phyloP scores from a whole-genome alignment of 2,329 filamentous ascomycete genomes.

The Fusarium annulatum region DNA sequence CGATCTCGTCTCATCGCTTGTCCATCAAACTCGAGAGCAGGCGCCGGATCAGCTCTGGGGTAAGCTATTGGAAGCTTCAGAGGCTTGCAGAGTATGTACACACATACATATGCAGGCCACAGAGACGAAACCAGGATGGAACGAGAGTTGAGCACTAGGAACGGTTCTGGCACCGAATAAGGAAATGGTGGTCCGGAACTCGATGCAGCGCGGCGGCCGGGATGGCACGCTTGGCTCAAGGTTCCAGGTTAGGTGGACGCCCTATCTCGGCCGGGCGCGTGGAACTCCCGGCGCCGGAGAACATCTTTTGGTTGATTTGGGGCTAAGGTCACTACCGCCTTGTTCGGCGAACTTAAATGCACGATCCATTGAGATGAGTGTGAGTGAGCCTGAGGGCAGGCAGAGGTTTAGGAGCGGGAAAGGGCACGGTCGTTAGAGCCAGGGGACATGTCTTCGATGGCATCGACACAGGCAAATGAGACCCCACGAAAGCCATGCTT shows the following conservation, averaged over 20 bases:
- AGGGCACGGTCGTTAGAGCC: slow-evolving; percentile 18
- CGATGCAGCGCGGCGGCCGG: slow-evolving; percentile 38
- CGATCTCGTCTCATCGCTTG: slow-evolving; percentile 29
- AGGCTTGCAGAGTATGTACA: slow-evolving; percentile 14
- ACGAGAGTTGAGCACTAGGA: slow-evolving; percentile 32
- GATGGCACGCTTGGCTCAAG: slow-evolving; percentile 35
- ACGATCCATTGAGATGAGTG: slow-evolving; percentile 9
- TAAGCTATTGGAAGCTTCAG: slow-evolving; percentile 34
- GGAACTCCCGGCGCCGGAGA: slow-evolving; percentile 33
- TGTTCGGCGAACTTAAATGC: slow-evolving; percentile 30
- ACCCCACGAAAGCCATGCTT: slow-evolving; percentile 26
- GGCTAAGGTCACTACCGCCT: slow-evolving; percentile 26
- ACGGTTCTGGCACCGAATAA: slow-evolving; percentile 41
- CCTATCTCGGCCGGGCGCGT: slow-evolving; percentile 39
- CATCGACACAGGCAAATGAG: slow-evolving; percentile 34
- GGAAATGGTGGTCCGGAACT: slow-evolving; percentile 43
- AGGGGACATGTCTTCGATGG: slow-evolving; percentile 33
- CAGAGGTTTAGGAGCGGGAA: slow-evolving; percentile 10
- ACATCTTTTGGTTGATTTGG: slow-evolving; percentile 1
- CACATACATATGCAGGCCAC: slow-evolving; percentile 22
- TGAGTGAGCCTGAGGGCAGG: background rate
- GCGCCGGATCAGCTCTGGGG: slow-evolving; percentile 30
- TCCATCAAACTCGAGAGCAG: slow-evolving; percentile 24
- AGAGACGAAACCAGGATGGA: slow-evolving; percentile 38
- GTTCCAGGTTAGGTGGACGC: slow-evolving; percentile 27